These are phyloP conservation scores for Otatea glauca DNA, from an alignment of 176 grass and related monocot genomes.

Conservation along the genomic window DNA sequence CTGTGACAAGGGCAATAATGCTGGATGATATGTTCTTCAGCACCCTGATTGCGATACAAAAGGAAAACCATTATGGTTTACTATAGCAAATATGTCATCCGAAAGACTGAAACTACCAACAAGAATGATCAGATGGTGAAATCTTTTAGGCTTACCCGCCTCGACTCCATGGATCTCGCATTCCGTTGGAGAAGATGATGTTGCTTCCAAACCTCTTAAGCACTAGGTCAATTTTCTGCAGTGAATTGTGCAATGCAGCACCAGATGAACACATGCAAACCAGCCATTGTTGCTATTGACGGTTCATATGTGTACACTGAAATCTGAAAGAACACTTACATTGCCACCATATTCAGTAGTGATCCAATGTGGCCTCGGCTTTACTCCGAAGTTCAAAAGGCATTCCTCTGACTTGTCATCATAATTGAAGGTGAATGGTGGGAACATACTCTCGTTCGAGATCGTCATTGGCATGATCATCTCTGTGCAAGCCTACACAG, in stretches of 20 bases:
- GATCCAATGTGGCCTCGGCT: slow-evolving; percentile 78
- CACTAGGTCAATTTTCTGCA: slow-evolving; percentile 79
- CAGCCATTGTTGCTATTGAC: not conserved
- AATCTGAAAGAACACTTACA: slow-evolving; percentile 53
- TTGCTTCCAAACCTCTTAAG: slow-evolving; percentile 92
- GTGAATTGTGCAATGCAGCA: not conserved
- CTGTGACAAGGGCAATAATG: slow-evolving; percentile 84
- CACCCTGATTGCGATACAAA: slow-evolving; percentile 57
- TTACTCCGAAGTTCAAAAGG: slow-evolving; percentile 51
- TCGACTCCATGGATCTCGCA: slow-evolving; percentile 96
- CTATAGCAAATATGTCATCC: not conserved
- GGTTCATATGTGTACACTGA: not conserved
- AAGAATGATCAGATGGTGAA: slow-evolving; percentile 24
- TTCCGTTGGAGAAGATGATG: slow-evolving; percentile 94
- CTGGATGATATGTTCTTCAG: slow-evolving; percentile 92
- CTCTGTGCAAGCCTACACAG: slow-evolving; percentile 83
- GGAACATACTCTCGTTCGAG: slow-evolving; percentile 88
- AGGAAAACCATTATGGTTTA: not conserved
- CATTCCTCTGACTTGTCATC: slow-evolving; percentile 56
- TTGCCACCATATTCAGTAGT: slow-evolving; percentile 93
- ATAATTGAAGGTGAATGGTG: slow-evolving; percentile 59
- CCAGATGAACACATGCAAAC: slow-evolving; percentile 16
- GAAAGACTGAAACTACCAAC: slow-evolving; percentile 13
- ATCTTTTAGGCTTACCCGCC: slow-evolving; percentile 63
- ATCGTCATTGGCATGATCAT: slow-evolving; percentile 88